Evolutionary conservation across 345 rosid genomes (phyloP).

Genomic region (Corchorus capsularis): DNA sequence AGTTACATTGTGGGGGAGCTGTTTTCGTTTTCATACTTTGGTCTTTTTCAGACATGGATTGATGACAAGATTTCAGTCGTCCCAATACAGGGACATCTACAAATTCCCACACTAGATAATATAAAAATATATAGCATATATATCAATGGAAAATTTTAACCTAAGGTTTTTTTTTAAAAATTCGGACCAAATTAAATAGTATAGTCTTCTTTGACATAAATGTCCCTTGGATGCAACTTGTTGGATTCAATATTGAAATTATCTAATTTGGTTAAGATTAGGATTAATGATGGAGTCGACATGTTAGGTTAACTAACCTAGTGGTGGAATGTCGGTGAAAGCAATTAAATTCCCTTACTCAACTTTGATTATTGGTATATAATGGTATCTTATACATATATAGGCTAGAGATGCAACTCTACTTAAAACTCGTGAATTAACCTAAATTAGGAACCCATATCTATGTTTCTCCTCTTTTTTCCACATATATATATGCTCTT

Average conservation of each 20-base stretch:
- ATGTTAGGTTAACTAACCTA: constrained; percentile 16
- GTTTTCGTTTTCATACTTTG: background rate
- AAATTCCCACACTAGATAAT: constrained; percentile 13
- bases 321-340: constrained; percentile 1
- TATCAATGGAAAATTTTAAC: background rate
- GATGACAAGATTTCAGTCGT: constrained; percentile 10
- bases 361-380: background rate
- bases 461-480: too few species aligned
- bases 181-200: background rate
- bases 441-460: too few species aligned
- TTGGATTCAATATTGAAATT: background rate
- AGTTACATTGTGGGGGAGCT: background rate
- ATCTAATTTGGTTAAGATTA: background rate
- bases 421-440: too few species aligned
- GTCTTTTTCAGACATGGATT: constrained; percentile 21
- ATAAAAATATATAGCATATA: background rate
- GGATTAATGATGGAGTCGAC: background rate
- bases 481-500: too few species aligned
- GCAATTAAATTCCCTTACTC: background rate
- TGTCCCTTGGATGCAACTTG: constrained; percentile 17
- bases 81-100: constrained; percentile 3
- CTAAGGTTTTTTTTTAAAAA: background rate
- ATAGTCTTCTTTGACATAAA: background rate
- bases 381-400: background rate
- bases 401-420: too few species aligned